A percentile compares a stretch with the other conserved stretches of the same genome.
These are phyloP conservation scores for Sergeia podlipaevii DNA, from an alignment of 208 protist genomes.

Conservation along the genomic window DNA sequence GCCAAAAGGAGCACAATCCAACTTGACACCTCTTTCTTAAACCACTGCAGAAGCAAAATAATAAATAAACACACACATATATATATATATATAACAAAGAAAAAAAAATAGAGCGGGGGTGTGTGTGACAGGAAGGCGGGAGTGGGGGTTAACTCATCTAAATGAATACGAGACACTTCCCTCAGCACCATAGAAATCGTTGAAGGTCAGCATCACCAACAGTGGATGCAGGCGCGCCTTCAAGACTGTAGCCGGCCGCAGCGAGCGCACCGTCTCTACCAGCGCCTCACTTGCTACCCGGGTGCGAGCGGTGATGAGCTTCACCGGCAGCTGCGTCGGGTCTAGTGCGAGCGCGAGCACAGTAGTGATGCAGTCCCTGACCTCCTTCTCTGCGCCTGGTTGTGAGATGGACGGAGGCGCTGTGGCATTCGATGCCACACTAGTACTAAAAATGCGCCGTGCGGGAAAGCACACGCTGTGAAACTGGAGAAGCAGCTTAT, in stretches of 20 bases:
- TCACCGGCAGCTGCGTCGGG: conserved; percentile 42
- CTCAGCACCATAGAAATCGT: conserved; percentile 67
- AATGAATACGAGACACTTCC: conserved; percentile 16
- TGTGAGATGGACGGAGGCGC: too few species aligned
- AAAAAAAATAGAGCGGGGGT: too few species aligned
- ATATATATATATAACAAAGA: too few species aligned
- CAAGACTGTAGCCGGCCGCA: conserved; percentile 31
- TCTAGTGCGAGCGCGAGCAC: conserved; percentile 54
- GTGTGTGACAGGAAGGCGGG: not conserved
- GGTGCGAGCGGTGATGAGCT: conserved; percentile 43
- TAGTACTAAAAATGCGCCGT: too few species aligned
- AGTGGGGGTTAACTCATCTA: conserved; percentile 3
- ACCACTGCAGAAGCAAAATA: too few species aligned
- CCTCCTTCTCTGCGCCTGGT: conserved; percentile 13
- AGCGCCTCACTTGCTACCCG: conserved; percentile 66
- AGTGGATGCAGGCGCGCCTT: conserved; percentile 54
- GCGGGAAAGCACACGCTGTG: conserved; percentile 41
- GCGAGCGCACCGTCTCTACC: conserved; percentile 39
- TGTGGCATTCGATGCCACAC: not conserved
- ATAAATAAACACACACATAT: too few species aligned
- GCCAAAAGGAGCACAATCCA: too few species aligned
- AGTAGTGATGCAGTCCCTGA: conserved; percentile 38
- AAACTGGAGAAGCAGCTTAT: conserved; percentile 59
- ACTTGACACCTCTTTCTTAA: too few species aligned
- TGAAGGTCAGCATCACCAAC: conserved; percentile 72